Evolutionary conservation across 192 early-diverging fungal species (phyloP), one percentile per base, ranked within the genome.

Genomic region (Entomortierella parvispora): DNA sequence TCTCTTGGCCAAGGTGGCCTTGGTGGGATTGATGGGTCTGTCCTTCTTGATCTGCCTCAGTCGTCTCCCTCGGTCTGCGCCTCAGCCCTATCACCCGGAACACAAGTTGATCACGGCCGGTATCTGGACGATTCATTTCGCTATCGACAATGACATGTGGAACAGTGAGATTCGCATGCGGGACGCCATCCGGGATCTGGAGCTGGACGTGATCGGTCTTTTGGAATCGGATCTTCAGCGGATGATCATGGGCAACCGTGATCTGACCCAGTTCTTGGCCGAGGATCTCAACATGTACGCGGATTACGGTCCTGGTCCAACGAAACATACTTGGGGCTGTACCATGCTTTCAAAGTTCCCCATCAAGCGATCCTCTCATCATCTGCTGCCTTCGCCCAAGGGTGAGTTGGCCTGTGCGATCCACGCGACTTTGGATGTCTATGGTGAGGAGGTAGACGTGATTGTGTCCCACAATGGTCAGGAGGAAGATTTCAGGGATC

Each of bases 81-180:
- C 91, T 2, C 33, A 26, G 48, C 89, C 91, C 14, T 81, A 83
- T 53, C 87, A 82, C 49, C 82, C 84, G 4, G 84, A 87, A 33
- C 79, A 89, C 58, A 86, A 88, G 32, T 64, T 86, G 25, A 69
- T 93, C 42, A 93, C 91, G 11, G 85, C 86, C 25, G 90, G 81
- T 17, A 93, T 93, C 58, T 93, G 91, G 91, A 93, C 91, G 1
- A 88, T 93, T 65, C 91, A 93, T 81, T 93, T 93, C 69, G 90
- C 86, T 31, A 75, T 93, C 33, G 91, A 93, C 75, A 90, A 93
- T 79, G 87, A 91, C 79, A 91, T 91, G 90, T 91, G 88, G 86
- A 84, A 87, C 54, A 88, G 86, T 49, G 89, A 91, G 43, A 65
- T 81, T 34, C 82, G 88, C 33, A 91, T 93, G 71, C 82, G 86